phyloP scores from a whole-genome alignment of 1,284 basidiomycete species.

The Macrocybe sp. region DNA sequence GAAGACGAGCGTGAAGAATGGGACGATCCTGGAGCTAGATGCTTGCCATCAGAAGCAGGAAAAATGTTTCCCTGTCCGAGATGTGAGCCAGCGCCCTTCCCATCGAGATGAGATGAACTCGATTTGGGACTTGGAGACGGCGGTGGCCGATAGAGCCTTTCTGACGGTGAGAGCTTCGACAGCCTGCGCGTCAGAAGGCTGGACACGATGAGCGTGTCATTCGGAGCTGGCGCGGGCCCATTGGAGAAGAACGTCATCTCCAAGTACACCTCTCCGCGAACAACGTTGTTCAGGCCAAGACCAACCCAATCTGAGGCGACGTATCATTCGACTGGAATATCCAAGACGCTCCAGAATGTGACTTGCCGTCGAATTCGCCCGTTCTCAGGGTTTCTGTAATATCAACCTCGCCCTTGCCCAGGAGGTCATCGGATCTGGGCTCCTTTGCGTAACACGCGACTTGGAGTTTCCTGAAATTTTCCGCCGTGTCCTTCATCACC shows the following conservation, averaged over 20 bases:
- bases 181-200: conserved; percentile 16
- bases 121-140: no score
- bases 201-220: conserved; percentile 2
- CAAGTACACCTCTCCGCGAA: conserved; percentile 68
- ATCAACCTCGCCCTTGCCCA: conserved; percentile 60
- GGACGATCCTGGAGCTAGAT: conserved; percentile 12
- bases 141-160: conserved; percentile 17
- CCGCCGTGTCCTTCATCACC: conserved; percentile 40
- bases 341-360: background rate
- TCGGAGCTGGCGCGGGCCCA: conserved; percentile 17
- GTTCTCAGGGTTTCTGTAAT: conserved; percentile 61
- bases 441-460: conserved; percentile 66
- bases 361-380: conserved; percentile 74
- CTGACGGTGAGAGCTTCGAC: conserved; percentile 22
- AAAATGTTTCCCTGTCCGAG: conserved; percentile 9
- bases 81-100: background rate
- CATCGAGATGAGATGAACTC: background rate
- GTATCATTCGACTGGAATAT: background rate
- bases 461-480: conserved; percentile 51
- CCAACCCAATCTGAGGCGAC: conserved; percentile 57
- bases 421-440: conserved; percentile 48
- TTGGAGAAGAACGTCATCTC: conserved; percentile 76
- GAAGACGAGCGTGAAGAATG: conserved; percentile 12
- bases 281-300: conserved; percentile 47
- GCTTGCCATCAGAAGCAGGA: conserved; percentile 7